Conservation (phyloP, 495 filamentous ascomycete genomes). For the Penicillium subrubescens region DNA sequence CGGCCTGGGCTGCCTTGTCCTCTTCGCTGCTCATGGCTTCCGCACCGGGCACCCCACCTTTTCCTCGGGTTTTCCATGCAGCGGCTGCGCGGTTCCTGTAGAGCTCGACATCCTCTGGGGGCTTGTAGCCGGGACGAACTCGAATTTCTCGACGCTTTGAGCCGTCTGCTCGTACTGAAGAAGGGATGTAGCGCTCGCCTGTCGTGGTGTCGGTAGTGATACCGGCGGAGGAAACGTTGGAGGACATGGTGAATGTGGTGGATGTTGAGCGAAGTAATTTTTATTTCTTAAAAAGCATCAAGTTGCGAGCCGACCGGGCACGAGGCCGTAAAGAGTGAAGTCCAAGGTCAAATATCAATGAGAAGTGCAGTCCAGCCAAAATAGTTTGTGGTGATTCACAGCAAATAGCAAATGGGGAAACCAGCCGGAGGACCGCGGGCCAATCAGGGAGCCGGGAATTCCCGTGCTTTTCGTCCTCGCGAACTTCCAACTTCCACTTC, state of each 20-base stretch:
- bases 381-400: constrained; percentile 6
- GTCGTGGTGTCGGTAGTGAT: constrained; percentile 70
- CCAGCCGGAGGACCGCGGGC: constrained; percentile 28
- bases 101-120: constrained; percentile 93
- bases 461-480: constrained; percentile 45
- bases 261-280: not conserved
- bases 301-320: not conserved
- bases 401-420: constrained; percentile 19
- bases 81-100: constrained; percentile 94
- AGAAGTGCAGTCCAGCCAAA: not conserved
- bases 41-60: constrained; percentile 78
- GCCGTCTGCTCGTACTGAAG: constrained; percentile 84
- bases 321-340: not conserved
- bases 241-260: constrained; percentile 23
- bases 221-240: constrained; percentile 56
- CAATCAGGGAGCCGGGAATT: constrained; percentile 52
- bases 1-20: constrained; percentile 40
- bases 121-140: constrained; percentile 88
- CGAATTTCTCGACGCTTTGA: constrained; percentile 88
- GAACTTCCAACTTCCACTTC: constrained; percentile 28
- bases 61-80: constrained; percentile 79
- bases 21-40: constrained; percentile 59
- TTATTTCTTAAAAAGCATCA: not conserved
- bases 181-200: constrained; percentile 86
- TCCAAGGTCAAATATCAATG: not conserved